Percentiles rank a stretch among this genome's conserved stretches.
Conservation (phyloP, 148 eudicot species). For the Rhododendron henanense region DNA sequence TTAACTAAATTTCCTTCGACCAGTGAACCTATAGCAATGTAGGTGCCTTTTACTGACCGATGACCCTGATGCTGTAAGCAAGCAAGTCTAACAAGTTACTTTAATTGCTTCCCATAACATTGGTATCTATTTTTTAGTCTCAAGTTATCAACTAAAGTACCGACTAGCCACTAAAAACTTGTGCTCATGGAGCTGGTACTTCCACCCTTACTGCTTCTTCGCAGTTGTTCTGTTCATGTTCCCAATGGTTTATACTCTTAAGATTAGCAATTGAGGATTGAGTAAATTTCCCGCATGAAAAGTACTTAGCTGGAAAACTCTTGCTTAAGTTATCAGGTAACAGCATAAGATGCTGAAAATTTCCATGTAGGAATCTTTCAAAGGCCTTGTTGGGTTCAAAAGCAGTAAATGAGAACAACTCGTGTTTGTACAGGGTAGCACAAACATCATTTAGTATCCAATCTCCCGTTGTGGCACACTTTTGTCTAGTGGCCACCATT, state of each 20-base stretch:
- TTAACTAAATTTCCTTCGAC: neutral
- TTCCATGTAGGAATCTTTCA: neutral
- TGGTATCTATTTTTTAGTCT: neutral
- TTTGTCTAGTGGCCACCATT: neutral
- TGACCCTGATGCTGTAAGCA: neutral
- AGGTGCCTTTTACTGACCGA: neutral
- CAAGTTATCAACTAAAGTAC: neutral
- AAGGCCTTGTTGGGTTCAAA: neutral
- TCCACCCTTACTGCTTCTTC: neutral
- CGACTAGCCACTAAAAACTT: neutral
- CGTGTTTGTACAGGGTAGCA: neutral
- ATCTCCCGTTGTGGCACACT: neutral
- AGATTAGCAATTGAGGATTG: neutral
- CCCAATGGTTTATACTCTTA: neutral
- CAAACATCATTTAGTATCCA: neutral
- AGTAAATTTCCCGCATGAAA: neutral
- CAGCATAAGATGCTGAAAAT: neutral
- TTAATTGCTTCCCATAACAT: neutral
- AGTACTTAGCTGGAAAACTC: neutral
- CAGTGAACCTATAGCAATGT: neutral
- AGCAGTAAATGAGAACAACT: neutral
- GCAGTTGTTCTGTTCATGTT: neutral
- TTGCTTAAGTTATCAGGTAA: neutral
- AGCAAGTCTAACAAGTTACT: neutral
- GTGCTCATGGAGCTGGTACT: neutral